These are phyloP conservation scores for Yamagishiella unicocca DNA, from an alignment of 139 green algal genomes.

Conservation along the genomic window DNA sequence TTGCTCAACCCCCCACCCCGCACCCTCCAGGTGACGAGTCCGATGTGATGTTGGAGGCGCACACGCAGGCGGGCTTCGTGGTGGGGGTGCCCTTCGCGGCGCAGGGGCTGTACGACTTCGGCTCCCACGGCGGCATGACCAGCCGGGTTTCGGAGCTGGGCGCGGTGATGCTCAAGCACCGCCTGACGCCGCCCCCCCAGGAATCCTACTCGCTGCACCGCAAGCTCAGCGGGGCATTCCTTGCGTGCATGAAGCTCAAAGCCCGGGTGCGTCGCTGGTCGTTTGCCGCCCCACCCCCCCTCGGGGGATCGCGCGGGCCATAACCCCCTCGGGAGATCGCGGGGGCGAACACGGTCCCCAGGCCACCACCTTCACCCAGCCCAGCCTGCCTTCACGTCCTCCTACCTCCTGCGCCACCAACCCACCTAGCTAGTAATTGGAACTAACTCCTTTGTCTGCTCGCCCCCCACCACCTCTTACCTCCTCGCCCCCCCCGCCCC, in stretches of 20 bases:
- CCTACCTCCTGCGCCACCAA: no score
- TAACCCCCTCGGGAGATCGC: no score
- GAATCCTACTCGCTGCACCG: slow-evolving; percentile 96
- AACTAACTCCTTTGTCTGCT: no score
- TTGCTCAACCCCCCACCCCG: not conserved
- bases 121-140: slow-evolving; percentile 69
- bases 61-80: slow-evolving; percentile 90
- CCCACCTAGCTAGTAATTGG: no score
- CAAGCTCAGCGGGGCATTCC: slow-evolving; percentile 94
- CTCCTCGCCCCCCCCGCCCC: not conserved
- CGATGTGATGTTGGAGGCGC: slow-evolving; percentile 91
- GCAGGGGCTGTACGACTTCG: slow-evolving; percentile 88
- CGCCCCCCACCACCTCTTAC: not conserved
- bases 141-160: slow-evolving; percentile 81
- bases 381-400: no score
- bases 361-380: no score
- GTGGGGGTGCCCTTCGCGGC: slow-evolving; percentile 92
- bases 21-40: slow-evolving; percentile 80
- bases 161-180: slow-evolving; percentile 91
- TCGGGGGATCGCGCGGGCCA: no score
- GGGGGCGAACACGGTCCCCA: no score
- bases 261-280: slow-evolving; percentile 69
- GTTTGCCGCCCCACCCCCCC: no score
- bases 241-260: slow-evolving; percentile 97
- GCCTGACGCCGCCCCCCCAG: slow-evolving; percentile 92